Conservation (phyloP, 176 grass and related monocot genomes). For the Dendrocalamus sinicus region DNA sequence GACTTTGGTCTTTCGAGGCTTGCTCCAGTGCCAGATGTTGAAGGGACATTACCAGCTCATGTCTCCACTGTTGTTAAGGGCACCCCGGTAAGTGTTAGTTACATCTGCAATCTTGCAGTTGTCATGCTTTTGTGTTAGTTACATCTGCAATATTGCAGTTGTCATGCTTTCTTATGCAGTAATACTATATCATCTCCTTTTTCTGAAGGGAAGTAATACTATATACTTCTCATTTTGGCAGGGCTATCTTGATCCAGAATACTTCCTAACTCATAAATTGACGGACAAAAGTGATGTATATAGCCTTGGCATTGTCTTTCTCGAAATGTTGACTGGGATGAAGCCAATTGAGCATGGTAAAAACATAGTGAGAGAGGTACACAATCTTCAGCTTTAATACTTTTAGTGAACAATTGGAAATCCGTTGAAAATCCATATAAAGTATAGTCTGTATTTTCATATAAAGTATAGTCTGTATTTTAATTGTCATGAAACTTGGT, state of each 20-base stretch:
- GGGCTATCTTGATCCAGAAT: slow-evolving; percentile 98
- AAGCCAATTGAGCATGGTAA: slow-evolving; percentile 87
- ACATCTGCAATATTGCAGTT: background rate
- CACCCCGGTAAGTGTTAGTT: slow-evolving; percentile 73
- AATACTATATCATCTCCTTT: background rate
- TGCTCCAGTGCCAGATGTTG: slow-evolving; percentile 66
- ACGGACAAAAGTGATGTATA: slow-evolving; percentile 97
- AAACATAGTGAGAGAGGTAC: slow-evolving; percentile 98
- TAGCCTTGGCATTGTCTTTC: slow-evolving; percentile 84
- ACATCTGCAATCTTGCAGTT: background rate
- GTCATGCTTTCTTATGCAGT: background rate
- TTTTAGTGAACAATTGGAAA: background rate
- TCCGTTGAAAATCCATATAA: background rate
- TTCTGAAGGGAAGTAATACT: background rate
- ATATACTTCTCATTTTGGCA: slow-evolving; percentile 45
- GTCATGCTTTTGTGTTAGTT: slow-evolving; percentile 23
- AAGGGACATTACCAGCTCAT: slow-evolving; percentile 62
- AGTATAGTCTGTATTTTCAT: background rate
- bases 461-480: background rate
- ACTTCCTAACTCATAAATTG: slow-evolving; percentile 89
- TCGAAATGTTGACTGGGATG: slow-evolving; percentile 87
- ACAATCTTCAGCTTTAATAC: slow-evolving; percentile 2
- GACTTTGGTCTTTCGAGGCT: slow-evolving; percentile 98
- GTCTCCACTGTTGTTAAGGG: slow-evolving; percentile 93
- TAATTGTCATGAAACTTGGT: slow-evolving; percentile 4